Conservation (phyloP, 441 rosid species). For the Arabidopsis lyrata region DNA sequence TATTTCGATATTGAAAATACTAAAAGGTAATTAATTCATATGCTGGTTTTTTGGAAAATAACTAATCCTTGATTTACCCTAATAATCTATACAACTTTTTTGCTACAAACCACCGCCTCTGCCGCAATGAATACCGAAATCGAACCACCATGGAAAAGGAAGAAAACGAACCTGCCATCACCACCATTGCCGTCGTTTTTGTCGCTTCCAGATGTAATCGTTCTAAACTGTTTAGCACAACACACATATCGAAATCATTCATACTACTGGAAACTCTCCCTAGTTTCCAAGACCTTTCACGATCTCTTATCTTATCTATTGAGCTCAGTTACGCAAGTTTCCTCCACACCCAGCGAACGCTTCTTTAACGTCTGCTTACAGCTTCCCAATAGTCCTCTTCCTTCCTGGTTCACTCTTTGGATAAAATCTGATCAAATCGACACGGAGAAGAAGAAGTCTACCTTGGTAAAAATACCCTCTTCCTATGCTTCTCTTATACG, state of each 20-base stretch:
- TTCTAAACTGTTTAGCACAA: background rate
- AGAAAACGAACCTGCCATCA: background rate
- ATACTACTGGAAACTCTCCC: background rate
- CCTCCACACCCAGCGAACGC: conserved; percentile 43
- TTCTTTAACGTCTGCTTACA: conserved; percentile 56
- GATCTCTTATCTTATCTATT: background rate
- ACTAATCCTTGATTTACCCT: too few relatives aligned
- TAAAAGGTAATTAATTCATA: too few relatives aligned
- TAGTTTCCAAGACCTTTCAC: background rate
- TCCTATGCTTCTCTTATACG: too few relatives aligned
- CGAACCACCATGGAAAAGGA: background rate
- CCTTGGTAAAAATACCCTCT: too few relatives aligned
- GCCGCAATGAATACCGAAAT: background rate
- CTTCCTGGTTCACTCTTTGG: conserved; percentile 49
- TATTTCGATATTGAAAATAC: too few relatives aligned
- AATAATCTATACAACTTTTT: too few relatives aligned
- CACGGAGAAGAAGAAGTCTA: too few relatives aligned
- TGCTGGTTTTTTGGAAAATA: too few relatives aligned
- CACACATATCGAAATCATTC: background rate
- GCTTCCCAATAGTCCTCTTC: conserved; percentile 37
- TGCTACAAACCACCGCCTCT: too few relatives aligned
- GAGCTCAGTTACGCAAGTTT: background rate
- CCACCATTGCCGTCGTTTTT: background rate
- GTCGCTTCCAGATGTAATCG: background rate
- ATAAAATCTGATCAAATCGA: too few relatives aligned